These are phyloP conservation scores for Picea engelmannii DNA, from an alignment of 83 land plant species.

Conservation along the genomic window DNA sequence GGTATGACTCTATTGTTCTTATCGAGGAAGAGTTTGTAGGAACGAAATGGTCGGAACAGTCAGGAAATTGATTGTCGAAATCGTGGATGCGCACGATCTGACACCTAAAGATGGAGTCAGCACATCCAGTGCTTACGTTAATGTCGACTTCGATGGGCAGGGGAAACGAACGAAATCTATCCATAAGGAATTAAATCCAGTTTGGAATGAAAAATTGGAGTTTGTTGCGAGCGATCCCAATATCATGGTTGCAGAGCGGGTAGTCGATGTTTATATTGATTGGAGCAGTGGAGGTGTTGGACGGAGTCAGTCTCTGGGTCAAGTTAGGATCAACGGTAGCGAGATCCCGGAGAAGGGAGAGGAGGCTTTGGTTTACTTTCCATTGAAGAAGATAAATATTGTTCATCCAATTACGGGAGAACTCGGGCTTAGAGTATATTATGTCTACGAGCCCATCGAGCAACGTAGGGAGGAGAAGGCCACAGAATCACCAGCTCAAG, in stretches of 20 bases:
- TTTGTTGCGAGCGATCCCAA: conserved; percentile 23
- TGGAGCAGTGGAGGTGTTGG: conserved; percentile 32
- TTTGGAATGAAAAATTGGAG: conserved; percentile 43
- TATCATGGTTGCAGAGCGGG: conserved; percentile 28
- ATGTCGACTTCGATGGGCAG: conserved; percentile 40
- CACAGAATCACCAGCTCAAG: too few relatives aligned
- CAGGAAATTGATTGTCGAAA: conserved; percentile 30
- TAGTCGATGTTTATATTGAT: conserved; percentile 57
- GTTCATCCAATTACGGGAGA: conserved; percentile 67
- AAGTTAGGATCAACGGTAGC: conserved; percentile 38
- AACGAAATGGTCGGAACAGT: too few relatives aligned
- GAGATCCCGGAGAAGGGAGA: conserved; percentile 59
- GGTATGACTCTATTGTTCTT: too few relatives aligned
- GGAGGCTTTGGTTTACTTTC: conserved; percentile 56
- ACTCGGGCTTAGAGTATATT: conserved; percentile 61
- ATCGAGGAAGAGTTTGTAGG: too few relatives aligned
- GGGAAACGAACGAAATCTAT: conserved; percentile 19
- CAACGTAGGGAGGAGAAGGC: too few relatives aligned
- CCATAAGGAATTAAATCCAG: conserved; percentile 36
- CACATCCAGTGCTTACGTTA: conserved; percentile 31
- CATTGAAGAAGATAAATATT: conserved; percentile 55
- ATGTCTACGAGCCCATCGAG: conserved; percentile 12
- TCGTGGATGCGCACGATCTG: conserved; percentile 38
- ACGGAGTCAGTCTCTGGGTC: conserved; percentile 50
- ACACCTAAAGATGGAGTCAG: conserved; percentile 53